Base-by-base conservation (phyloP, 2,329 filamentous ascomycete genomes). In the Aspergillus glaucus region DNA sequence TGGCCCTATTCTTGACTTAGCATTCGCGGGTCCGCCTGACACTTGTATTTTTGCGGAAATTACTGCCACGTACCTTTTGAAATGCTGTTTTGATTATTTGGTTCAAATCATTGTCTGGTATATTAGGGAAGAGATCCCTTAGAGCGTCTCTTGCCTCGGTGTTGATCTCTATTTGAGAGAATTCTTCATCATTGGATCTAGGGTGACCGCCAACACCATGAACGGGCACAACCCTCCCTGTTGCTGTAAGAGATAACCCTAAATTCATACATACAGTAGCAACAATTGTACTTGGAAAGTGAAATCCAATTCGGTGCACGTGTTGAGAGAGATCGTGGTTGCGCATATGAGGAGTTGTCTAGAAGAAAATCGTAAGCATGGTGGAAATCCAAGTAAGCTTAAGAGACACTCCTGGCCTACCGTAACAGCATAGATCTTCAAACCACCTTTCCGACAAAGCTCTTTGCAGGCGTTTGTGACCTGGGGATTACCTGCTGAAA, bases 61-160 rank as follows among this genome's bases (percentile, higher is more conserved):
- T 12, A 19, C 10, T 40, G 17, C n/a, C 37, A 40, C 37, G 22
- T 70, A 79, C 77, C 70, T 80, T 75, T 65, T 79, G 73, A 66
- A 83, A 84, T 24, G 81, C 79, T 50, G 78, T 80, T 52, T 76
- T 74, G 54, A 83, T 76, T 49, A 85, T 82, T 46, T 75, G 71
- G 43, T 77, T 71, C 8, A 82, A 60, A 60, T 83, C 79, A 47
- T 73, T 69, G 45, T 79, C 74, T 2, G 81, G 81, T 22, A 84
- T 83, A 51, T 78, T 81, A 3, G 81, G 81, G 55, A 84, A 84
- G 24, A 84, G 68, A 58, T 85, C 81, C 52, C 73, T 77, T 44
- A 85, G 77, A 9, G 79, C 78, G 46, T 77, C 75, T 50, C 75
- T 71, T 44, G 82, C 78, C 58, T 81, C 75, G n/a, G 77, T 75